Conservation (phyloP, 1,284 basidiomycete genomes). For the Moesziomyces parantarcticus region DNA sequence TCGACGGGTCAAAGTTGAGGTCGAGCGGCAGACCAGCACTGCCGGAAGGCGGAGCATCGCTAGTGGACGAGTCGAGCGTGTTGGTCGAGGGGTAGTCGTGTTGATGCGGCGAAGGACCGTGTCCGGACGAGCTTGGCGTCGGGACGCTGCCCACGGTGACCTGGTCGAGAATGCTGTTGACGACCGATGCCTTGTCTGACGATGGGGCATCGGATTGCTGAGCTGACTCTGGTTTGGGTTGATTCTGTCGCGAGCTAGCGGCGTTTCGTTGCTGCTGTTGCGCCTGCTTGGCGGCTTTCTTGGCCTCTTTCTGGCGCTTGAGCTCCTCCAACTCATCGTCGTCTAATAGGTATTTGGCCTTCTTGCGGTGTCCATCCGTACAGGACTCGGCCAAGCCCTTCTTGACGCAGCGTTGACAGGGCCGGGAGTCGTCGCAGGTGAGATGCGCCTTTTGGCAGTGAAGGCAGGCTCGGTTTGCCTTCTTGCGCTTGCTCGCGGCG, state of each 20-base stretch:
- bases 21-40: slow-evolving; percentile 23
- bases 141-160: slow-evolving; percentile 15
- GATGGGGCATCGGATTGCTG: slow-evolving; percentile 15
- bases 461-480: slow-evolving; percentile 89
- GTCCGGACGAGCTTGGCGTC: slow-evolving; percentile 36
- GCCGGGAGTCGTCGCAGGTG: slow-evolving; percentile 95
- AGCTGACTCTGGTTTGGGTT: slow-evolving; percentile 19
- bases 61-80: slow-evolving; percentile 29
- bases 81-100: slow-evolving; percentile 50
- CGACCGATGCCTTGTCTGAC: slow-evolving; percentile 28
- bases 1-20: slow-evolving; percentile 75
- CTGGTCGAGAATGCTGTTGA: slow-evolving; percentile 43
- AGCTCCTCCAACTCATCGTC: slow-evolving; percentile 64
- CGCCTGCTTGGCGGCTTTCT: slow-evolving; percentile 43
- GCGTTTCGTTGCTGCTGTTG: slow-evolving; percentile 16
- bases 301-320: slow-evolving; percentile 50
- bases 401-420: slow-evolving; percentile 93
- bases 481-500: slow-evolving; percentile 72
- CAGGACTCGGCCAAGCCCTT: slow-evolving; percentile 89
- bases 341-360: slow-evolving; percentile 84
- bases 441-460: slow-evolving; percentile 94
- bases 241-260: slow-evolving; percentile 12
- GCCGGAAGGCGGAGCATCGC: slow-evolving; percentile 11
- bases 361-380: slow-evolving; percentile 93
- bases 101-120: slow-evolving; percentile 43